Base-by-base conservation (phyloP, 2,329 filamentous ascomycete genomes). In the Stachybotrys chartarum region DNA sequence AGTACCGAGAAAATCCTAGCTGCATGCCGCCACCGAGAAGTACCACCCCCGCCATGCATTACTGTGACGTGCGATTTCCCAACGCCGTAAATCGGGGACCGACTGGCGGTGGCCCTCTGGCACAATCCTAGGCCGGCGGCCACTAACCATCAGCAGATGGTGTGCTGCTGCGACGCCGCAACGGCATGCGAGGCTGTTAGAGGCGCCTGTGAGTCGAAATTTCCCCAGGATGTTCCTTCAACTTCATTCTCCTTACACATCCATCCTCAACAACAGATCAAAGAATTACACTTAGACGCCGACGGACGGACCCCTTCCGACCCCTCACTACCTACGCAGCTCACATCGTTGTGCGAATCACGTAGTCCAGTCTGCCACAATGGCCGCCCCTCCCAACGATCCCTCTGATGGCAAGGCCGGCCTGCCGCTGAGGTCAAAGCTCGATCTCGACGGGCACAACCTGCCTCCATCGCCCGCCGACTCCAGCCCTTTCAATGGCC, bases 381-480 rank as follows among this genome's bases (percentile, higher is more conserved):
- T 47, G 45, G 16, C 45, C n/a, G 45, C 61, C 56, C 63, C 57
- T 57, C 60, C 61, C 54, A 62, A 61, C 53, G 64, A 62, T 11
- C 54, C 54, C 18, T 59, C 65, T 14, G 35, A 14, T 56, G 68
- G 64, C 56, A 70, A 72, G 60, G 62, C 66, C 45, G 63, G 64
- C 62, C 74, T 75, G 63, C 71, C 74, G 32, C 60, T 76, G 55
- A 79, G 78, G 73, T 80, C 84, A 62, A 78, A 24, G 45, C n/a
- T 92, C 60, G 91, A 96, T 69, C 78, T 91, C 57, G 88, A 93
- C 66, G 91, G 91, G 47, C 88, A 95, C 73, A 79, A 92, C 66
- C 78, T 96, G 53, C 92, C 92, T 53, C 92, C 92, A 1, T 97
- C 94, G 7, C 94, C 94, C 2, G 91, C 94, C 30, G 91, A 93